Base-by-base conservation (phyloP, 2,329 filamentous ascomycete genomes). In the Fusarium annulatum region DNA sequence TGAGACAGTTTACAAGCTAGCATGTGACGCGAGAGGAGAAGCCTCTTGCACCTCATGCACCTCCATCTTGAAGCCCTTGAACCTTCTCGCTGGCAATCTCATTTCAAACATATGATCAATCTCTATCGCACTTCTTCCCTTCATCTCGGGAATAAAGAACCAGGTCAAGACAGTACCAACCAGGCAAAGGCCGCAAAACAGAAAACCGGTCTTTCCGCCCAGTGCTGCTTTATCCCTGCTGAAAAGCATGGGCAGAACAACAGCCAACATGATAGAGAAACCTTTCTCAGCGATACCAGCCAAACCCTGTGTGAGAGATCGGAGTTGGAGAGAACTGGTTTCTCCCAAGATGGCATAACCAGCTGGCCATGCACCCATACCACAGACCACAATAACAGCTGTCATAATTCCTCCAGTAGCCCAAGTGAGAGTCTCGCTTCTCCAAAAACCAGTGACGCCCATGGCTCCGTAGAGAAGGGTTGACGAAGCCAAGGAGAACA, bases 401-500 rank as follows among this genome's bases (percentile, higher is more conserved):
- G 84, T 73, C 79, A 87, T 85, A 45, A 84, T 71, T 0, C 75
- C 75, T 15, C 51, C 76, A 0, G 76, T 61, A 1, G 67, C 64
- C 61, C 67, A 77, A 6, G 62, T 59, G 0, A 69, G 62, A 0
- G 49, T 59, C 0, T 49, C 19, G 0, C 72, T 67, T 0, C 48
- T 46, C 65, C 66, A 77, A 14, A 77, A 77, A 0, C 75, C 75
- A 2, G 75, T 73, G 1, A 77, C 30, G 0, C 75, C 86, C 79
- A 87, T 85, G 1, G 76, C 80, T 9, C 82, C 75, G 84, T 86
- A 88, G 0, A 87, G 69, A 1, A 83, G 18, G 0, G 79, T 75
- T 0, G 82, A 74, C 4, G 80, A 60, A 0, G 58, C 55, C 7
- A 87, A 65, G 0, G 84, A 84, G 0, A 67, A 59, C 1, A 86